Evolutionary conservation across 228 moss, liverwort and hornwort species (phyloP).

Genomic region (Sphagnum fallax): DNA sequence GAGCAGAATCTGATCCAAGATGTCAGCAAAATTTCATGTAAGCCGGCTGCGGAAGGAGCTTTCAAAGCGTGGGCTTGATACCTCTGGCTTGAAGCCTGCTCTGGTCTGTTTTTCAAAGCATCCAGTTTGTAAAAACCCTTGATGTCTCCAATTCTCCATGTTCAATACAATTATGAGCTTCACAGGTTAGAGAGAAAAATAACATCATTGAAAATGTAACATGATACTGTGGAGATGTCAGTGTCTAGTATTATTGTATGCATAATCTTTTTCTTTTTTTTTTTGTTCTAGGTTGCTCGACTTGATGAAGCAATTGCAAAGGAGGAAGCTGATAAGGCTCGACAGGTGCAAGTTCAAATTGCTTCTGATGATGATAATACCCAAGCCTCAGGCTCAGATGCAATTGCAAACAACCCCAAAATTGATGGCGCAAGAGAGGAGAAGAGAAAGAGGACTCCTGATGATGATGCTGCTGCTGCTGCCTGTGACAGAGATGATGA

Average conservation of each 20-base stretch:
- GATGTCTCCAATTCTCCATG: neutral
- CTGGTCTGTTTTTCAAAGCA: conserved; percentile 33
- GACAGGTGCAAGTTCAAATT: neutral
- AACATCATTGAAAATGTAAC: no score
- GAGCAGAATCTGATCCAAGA: conserved; percentile 4
- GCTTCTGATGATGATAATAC: neutral
- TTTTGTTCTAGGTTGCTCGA: conserved; percentile 52
- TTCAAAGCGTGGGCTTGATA: conserved; percentile 63
- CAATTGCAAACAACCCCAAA: conserved; percentile 7
- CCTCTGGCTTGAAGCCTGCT: conserved; percentile 61
- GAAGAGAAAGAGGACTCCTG: conserved; percentile 27
- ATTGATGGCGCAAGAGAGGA: conserved; percentile 15
- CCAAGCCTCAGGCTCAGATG: neutral
- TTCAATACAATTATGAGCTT: neutral
- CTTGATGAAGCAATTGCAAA: conserved; percentile 67
- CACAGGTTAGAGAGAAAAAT: neutral
- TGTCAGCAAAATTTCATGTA: conserved; percentile 69
- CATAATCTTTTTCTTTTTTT: neutral
- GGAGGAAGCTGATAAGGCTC: conserved; percentile 19
- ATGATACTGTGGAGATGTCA: neutral
- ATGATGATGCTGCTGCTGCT: conserved; percentile 4
- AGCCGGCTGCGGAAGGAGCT: conserved; percentile 61
- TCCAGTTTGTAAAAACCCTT: neutral
- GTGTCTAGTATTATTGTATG: neutral
- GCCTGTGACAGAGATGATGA: conserved; percentile 14